A percentile compares a stretch with the other conserved stretches of the same genome.
Evolutionary conservation across 225 moss, liverwort and hornwort genomes (phyloP).

Genomic region (Bryoerythrophyllum caledonicum): DNA sequence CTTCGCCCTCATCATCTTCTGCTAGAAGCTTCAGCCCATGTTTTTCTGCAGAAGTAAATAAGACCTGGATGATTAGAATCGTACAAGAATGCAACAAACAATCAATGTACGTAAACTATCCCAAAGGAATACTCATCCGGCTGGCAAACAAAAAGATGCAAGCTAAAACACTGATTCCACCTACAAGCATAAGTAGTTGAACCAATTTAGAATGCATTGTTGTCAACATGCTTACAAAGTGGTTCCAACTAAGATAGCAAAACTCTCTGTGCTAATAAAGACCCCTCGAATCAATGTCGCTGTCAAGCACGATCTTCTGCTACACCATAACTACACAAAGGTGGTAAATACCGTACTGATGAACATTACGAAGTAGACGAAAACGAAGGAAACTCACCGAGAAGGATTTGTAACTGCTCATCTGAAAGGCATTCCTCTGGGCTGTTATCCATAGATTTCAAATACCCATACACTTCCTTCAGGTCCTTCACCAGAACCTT

Average conservation of each 20-base stretch:
- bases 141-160: constrained; percentile 9
- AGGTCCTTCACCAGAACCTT: constrained; percentile 65
- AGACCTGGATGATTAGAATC: constrained; percentile 8
- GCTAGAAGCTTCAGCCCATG: constrained; percentile 39
- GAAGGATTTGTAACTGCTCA: constrained; percentile 65
- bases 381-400: constrained; percentile 61
- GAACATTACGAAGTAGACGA: not conserved
- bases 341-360: not conserved
- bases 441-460: constrained; percentile 53
- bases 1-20: constrained; percentile 34
- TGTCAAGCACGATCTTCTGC: constrained; percentile 3
- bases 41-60: constrained; percentile 46
- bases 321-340: not conserved
- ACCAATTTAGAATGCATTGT: not conserved
- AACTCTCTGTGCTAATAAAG: constrained; percentile 14
- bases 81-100: constrained; percentile 9
- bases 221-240: constrained; percentile 12
- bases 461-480: constrained; percentile 31
- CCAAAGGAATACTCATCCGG: constrained; percentile 5
- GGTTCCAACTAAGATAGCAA: constrained; percentile 2
- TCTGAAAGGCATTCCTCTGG: constrained; percentile 61
- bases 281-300: constrained; percentile 1
- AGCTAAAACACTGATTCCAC: not conserved
- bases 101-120: not conserved
- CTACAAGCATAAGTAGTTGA: constrained; percentile 1